phyloP scores from a whole-genome alignment of 371 early-diverging fungal species.

The Mortierella sp. region DNA sequence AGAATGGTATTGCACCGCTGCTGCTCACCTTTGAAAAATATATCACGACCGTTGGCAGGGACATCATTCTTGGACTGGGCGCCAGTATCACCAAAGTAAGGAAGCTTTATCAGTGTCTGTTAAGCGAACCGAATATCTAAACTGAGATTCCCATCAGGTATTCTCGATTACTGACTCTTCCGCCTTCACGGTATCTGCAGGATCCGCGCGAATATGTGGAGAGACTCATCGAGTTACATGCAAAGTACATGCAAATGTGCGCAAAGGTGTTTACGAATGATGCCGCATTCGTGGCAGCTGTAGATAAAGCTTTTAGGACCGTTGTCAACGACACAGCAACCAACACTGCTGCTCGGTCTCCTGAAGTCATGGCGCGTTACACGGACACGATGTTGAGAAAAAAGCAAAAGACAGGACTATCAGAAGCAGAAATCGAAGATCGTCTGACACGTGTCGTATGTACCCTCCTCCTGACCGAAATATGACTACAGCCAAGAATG shows the following conservation, averaged over 20 bases:
- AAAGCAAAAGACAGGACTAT: conserved; percentile 55
- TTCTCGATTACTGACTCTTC: not conserved
- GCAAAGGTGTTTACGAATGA: conserved; percentile 74
- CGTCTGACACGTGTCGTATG: conserved; percentile 54
- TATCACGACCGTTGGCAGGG: conserved; percentile 70
- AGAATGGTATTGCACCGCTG: conserved; percentile 73
- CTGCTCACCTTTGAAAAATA: conserved; percentile 73
- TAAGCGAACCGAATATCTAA: too few species aligned
- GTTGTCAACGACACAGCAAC: conserved; percentile 76
- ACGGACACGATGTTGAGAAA: conserved; percentile 84
- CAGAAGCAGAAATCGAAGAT: conserved; percentile 57
- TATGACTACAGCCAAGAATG: too few species aligned
- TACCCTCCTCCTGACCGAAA: not conserved
- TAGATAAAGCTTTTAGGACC: conserved; percentile 87
- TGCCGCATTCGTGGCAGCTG: conserved; percentile 79
- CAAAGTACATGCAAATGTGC: conserved; percentile 71
- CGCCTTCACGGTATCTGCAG: conserved; percentile 43
- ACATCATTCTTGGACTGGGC: conserved; percentile 66
- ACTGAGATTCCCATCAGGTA: too few species aligned
- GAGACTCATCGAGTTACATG: conserved; percentile 70
- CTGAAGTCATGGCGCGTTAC: conserved; percentile 85
- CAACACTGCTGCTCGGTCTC: conserved; percentile 65
- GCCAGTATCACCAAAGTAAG: conserved; percentile 67
- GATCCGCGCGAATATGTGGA: conserved; percentile 80
- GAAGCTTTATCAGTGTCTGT: not conserved